Conservation (phyloP, 2,329 filamentous ascomycete species). For the Colletotrichum liriopes region DNA sequence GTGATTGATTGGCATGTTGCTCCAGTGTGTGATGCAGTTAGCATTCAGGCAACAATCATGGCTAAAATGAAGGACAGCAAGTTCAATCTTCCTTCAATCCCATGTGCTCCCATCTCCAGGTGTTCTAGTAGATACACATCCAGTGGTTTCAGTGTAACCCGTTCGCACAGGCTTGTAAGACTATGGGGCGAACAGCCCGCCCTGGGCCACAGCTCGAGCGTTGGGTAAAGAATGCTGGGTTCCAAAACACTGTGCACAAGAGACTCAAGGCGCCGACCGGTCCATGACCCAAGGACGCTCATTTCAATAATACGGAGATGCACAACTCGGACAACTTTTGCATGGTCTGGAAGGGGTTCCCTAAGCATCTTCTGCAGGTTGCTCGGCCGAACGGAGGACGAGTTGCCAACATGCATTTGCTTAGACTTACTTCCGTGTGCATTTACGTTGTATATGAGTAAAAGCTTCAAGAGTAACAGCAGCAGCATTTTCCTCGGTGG, state of each 20-base stretch:
- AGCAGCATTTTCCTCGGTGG: not conserved
- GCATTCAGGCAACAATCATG: not conserved
- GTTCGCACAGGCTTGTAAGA: slow-evolving; percentile 45
- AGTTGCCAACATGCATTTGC: not conserved
- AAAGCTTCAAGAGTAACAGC: not conserved
- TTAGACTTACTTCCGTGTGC: not conserved
- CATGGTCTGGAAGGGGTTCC: not conserved
- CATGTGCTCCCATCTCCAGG: too few species aligned
- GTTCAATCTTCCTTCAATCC: too few species aligned
- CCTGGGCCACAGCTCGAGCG: slow-evolving; percentile 48
- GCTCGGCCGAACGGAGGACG: not conserved
- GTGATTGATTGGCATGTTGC: too few species aligned
- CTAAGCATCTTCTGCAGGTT: not conserved
- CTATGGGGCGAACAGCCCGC: slow-evolving; percentile 49
- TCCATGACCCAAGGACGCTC: slow-evolving; percentile 54
- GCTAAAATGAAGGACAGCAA: too few species aligned
- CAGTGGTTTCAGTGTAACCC: too few species aligned
- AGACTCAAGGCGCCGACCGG: slow-evolving; percentile 53
- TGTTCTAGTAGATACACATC: too few species aligned
- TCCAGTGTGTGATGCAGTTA: not conserved
- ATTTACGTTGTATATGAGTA: slow-evolving; percentile 7
- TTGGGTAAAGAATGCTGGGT: slow-evolving; percentile 55
- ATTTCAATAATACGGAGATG: slow-evolving; percentile 50
- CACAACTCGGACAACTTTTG: not conserved
- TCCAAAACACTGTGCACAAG: slow-evolving; percentile 51